Evolutionary conservation across 2,329 filamentous ascomycete species (phyloP).

Genomic region (Fusarium haematococcum): DNA sequence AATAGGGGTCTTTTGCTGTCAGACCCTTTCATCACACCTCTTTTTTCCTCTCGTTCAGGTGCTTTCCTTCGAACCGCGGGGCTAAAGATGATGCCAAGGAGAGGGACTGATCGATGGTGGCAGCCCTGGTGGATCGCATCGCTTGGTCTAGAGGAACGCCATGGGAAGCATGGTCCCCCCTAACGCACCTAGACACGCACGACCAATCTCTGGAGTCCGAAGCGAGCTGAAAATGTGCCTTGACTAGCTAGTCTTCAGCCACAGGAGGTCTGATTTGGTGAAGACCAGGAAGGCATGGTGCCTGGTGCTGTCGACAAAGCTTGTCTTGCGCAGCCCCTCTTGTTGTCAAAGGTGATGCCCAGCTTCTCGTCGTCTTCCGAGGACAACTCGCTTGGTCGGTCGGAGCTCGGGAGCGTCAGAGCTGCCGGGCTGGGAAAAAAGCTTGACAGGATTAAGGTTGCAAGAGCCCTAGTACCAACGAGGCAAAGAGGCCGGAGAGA

Average conservation of each 20-base stretch:
- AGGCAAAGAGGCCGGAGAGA: background rate
- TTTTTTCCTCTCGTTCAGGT: background rate
- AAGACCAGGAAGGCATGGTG: background rate
- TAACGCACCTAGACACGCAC: background rate
- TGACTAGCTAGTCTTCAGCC: background rate
- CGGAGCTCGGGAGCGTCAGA: background rate
- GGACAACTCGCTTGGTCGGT: background rate
- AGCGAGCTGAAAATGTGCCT: background rate
- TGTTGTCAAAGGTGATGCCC: background rate
- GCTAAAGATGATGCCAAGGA: background rate
- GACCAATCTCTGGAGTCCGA: background rate
- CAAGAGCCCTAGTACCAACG: background rate
- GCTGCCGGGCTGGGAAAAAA: background rate
- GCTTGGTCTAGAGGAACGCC: background rate
- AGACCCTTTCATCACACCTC: background rate
- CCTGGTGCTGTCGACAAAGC: background rate
- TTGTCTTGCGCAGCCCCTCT: background rate
- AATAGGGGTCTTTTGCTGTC: background rate
- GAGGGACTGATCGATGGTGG: slow-evolving; percentile 1
- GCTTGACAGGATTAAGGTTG: slow-evolving; percentile 3
- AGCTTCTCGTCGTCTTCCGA: background rate
- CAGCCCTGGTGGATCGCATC: slow-evolving; percentile 1
- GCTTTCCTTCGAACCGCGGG: background rate
- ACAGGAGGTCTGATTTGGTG: background rate
- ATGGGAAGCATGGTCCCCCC: background rate